Evolutionary conservation across 441 rosid genomes (phyloP), one percentile per base, ranked within the genome.

Genomic region (Gossypium trilobum): DNA sequence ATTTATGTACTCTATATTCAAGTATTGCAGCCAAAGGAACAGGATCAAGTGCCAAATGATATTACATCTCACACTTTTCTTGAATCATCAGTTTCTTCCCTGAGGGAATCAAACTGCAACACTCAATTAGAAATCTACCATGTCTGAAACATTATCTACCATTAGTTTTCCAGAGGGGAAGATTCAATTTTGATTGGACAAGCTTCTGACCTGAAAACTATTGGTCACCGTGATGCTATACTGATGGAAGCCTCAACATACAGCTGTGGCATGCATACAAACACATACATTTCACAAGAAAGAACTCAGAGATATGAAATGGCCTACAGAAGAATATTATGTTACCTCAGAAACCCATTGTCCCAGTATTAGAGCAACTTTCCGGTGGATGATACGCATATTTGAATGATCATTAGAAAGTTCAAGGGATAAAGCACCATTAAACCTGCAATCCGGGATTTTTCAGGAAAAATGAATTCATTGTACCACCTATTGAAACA

Each of bases 341-440:
- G 48, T 62, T 88, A 95, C 99, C 98, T 95, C 99, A 44, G 98
- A 93, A 78, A 95, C 98, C 98, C 98, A 95, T 68, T 95, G 99
- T 70, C 99, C 99, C 80, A 95, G 84, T 82, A 95, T 89, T 60
- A 95, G 79, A 58, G 97, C 97, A 73, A 95, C 93, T 82, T 95
- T 95, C 54, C 98, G 87, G 78, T 91, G 98, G 78, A 93, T 93
- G 76, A 95, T 86, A 68, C 87, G 87, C 91, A 90, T 89, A 80
- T 91, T 91, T 59, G 95, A 95, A 83, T 91, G 97, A 84, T 87
- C 85, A 78, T 89, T 91, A 67, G 97, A 87, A 75, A 95, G 89
- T 77, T 92, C 99, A 58, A 80, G 91, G 73, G 97, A 91, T 58
- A 95, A 80, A 60, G 97, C 97, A 74, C 95, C 95, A 78, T 89